Evolutionary conservation across 345 rosid species (phyloP).

Genomic region (Linum lewisii): DNA sequence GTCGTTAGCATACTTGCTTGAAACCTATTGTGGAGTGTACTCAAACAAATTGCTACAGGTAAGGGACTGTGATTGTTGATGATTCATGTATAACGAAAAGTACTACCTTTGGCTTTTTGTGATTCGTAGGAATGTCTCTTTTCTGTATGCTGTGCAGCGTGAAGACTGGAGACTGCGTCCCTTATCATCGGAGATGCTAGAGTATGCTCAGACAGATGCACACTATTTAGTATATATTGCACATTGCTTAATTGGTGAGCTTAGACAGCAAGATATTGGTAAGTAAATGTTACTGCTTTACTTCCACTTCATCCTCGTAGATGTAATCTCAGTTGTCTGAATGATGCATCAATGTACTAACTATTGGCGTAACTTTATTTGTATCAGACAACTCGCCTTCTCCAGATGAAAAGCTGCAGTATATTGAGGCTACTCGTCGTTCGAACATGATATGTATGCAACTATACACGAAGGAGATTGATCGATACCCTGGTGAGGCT

Average conservation of each 20-base stretch:
- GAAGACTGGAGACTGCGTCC: slow-evolving; percentile 99
- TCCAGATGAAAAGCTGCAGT: slow-evolving; percentile 49
- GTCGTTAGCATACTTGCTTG: slow-evolving; percentile 84
- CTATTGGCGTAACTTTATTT: slow-evolving; percentile 22
- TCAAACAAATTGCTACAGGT: slow-evolving; percentile 89
- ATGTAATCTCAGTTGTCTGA: background rate
- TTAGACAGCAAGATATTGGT: slow-evolving; percentile 56
- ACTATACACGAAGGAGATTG: slow-evolving; percentile 64
- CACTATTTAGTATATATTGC: slow-evolving; percentile 76
- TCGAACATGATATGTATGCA: slow-evolving; percentile 79
- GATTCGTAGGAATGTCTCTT: background rate
- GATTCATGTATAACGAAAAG: background rate
- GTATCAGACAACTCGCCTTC: slow-evolving; percentile 62
- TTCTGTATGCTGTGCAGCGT: slow-evolving; percentile 38
- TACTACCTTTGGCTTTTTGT: no score
- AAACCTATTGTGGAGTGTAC: slow-evolving; percentile 60
- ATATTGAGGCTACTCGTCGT: slow-evolving; percentile 80
- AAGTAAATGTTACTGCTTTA: slow-evolving; percentile 4
- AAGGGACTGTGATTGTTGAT: slow-evolving; percentile 10
- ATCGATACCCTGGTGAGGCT: slow-evolving; percentile 67
- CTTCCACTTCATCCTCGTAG: background rate
- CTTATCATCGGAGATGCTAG: slow-evolving; percentile 60
- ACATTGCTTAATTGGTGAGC: slow-evolving; percentile 46
- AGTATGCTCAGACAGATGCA: slow-evolving; percentile 75
- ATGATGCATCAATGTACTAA: slow-evolving; percentile 27